These are phyloP conservation scores for sweet orange (Citrus sinensis) DNA, from an alignment of 345 rosid genomes.

Conservation along the genomic window DNA sequence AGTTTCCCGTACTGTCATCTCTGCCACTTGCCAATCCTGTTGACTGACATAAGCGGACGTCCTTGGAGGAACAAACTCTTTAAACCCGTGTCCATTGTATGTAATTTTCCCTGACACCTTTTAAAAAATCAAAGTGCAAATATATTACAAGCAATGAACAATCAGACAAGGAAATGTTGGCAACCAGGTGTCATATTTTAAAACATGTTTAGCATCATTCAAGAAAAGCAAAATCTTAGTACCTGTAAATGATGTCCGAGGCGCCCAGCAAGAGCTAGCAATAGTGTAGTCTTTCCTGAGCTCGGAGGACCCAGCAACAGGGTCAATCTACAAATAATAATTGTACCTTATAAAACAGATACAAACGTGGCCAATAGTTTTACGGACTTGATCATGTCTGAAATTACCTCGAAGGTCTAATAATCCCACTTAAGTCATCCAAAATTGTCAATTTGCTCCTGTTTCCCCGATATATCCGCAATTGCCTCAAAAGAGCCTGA, in stretches of 20 bases:
- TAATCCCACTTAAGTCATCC: conserved; percentile 68
- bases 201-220: neutral
- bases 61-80: conserved; percentile 86
- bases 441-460: conserved; percentile 82
- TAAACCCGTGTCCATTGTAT: conserved; percentile 72
- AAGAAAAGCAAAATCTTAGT: neutral
- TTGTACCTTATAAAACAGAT: conserved; percentile 3
- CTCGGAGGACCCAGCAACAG: conserved; percentile 96
- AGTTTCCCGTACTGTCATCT: conserved; percentile 90
- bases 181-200: neutral
- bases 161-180: neutral
- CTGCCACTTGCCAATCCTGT: conserved; percentile 92
- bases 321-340: conserved; percentile 56
- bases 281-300: conserved; percentile 92
- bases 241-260: conserved; percentile 75
- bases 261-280: conserved; percentile 93
- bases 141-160: conserved; percentile 7
- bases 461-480: conserved; percentile 48
- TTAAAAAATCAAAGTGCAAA: conserved; percentile 16
- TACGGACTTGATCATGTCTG: neutral
- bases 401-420: conserved; percentile 88
- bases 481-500: conserved; percentile 69
- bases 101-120: conserved; percentile 81
- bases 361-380: neutral
- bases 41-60: conserved; percentile 95